Evolutionary conservation across 2,329 filamentous ascomycete genomes (phyloP).

Genomic region (Monilinia fructicola): DNA sequence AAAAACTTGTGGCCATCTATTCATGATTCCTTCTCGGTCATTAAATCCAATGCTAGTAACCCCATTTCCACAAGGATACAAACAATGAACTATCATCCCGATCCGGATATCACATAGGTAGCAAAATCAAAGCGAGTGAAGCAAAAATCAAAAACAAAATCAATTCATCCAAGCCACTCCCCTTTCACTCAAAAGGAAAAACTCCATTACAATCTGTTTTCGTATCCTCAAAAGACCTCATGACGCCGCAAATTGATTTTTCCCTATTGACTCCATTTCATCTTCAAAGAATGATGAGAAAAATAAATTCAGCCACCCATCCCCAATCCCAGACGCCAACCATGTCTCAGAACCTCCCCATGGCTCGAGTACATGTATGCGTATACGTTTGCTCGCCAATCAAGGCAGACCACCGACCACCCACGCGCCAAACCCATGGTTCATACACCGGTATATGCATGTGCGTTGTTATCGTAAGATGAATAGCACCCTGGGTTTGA

Average conservation of each 20-base stretch:
- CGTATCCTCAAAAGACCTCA: background rate
- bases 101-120: too few relatives aligned
- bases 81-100: too few relatives aligned
- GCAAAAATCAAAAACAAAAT: too few relatives aligned
- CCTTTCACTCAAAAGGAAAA: background rate
- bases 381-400: slow-evolving; percentile 13
- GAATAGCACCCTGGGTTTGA: background rate
- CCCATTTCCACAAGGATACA: too few relatives aligned
- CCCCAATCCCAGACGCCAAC: background rate
- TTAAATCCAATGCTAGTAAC: too few relatives aligned
- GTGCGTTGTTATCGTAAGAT: background rate
- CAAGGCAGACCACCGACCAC: background rate
- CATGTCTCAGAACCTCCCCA: background rate
- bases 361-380: slow-evolving; percentile 7
- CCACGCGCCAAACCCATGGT: slow-evolving; percentile 1
- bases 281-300: background rate
- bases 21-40: too few relatives aligned
- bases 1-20: too few relatives aligned
- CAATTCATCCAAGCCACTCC: too few relatives aligned
- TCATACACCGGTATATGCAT: background rate
- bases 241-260: background rate
- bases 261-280: background rate
- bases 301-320: background rate
- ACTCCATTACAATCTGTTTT: background rate
- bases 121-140: too few relatives aligned